phyloP scores from a whole-genome alignment of 169 alveolate species.

The Babesia caballi region DNA sequence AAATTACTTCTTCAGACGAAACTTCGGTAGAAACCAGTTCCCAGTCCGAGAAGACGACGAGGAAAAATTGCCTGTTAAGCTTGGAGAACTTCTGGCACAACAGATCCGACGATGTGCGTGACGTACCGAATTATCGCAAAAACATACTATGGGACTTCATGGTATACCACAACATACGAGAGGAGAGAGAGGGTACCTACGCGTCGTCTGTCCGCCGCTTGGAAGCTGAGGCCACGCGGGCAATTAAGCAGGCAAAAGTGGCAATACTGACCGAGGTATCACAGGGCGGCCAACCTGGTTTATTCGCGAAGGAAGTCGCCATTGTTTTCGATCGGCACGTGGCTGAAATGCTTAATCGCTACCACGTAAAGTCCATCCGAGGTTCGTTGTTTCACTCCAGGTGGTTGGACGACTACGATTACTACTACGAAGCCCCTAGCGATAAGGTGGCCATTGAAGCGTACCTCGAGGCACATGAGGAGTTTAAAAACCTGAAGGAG shows the following conservation, averaged over 20 bases:
- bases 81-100: conserved; percentile 46
- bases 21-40: neutral
- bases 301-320: conserved; percentile 16
- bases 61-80: conserved; percentile 8
- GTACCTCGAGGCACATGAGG: conserved; percentile 14
- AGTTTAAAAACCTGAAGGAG: conserved; percentile 10
- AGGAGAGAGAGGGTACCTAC: conserved; percentile 31
- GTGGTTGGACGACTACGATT: neutral
- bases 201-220: conserved; percentile 5
- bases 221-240: conserved; percentile 32
- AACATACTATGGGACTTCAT: conserved; percentile 60
- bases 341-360: neutral
- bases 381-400: conserved; percentile 1
- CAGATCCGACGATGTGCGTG: conserved; percentile 7
- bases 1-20: neutral
- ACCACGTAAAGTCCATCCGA: neutral
- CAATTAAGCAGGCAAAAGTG: conserved; percentile 31
- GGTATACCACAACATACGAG: conserved; percentile 47
- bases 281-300: neutral
- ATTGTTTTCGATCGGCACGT: conserved; percentile 7
- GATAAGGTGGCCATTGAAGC: conserved; percentile 13
- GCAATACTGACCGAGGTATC: conserved; percentile 29
- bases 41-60: neutral
- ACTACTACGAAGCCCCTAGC: neutral
- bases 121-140: conserved; percentile 5